phyloP scores from a whole-genome alignment of 495 filamentous ascomycete genomes.

The Massariosphaeria phaeospora region DNA sequence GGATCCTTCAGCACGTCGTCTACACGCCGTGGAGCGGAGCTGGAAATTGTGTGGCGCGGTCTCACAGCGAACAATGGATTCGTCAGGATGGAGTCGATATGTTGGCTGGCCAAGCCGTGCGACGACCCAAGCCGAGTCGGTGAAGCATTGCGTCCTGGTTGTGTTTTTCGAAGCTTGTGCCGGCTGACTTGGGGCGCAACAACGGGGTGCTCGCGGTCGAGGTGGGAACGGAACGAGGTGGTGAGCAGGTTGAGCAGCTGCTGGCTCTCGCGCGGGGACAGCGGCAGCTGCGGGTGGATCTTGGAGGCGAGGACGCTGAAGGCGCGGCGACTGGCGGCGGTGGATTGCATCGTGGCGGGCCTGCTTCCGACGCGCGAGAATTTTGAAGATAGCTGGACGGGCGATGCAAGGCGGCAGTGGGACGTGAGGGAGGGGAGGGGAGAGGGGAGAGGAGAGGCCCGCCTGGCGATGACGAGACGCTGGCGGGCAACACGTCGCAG shows the following conservation, averaged over 20 bases:
- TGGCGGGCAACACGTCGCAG: too few species aligned
- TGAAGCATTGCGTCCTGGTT: background rate
- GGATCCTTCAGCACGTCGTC: conserved; percentile 18
- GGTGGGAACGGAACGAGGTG: conserved; percentile 66
- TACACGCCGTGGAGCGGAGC: background rate
- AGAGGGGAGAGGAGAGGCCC: background rate
- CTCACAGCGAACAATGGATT: conserved; percentile 55
- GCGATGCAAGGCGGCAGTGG: background rate
- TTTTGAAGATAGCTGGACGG: background rate
- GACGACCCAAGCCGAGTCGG: conserved; percentile 18
- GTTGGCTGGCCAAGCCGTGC: conserved; percentile 44
- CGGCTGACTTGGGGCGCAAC: background rate
- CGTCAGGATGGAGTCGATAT: conserved; percentile 62
- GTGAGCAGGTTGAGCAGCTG: conserved; percentile 66
- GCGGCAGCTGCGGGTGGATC: conserved; percentile 66
- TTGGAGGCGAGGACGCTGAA: conserved; percentile 40
- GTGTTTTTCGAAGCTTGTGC: conserved; percentile 8
- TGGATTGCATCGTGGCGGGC: conserved; percentile 29
- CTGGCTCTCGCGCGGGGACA: conserved; percentile 59
- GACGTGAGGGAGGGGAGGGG: background rate
- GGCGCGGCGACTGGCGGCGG: conserved; percentile 25
- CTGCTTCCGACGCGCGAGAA: background rate
- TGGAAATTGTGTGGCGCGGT: conserved; percentile 10
- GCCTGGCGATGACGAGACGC: background rate
- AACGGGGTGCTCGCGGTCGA: conserved; percentile 58